Conservation (phyloP, 208 protist species). For the Phytomonas francai region DNA sequence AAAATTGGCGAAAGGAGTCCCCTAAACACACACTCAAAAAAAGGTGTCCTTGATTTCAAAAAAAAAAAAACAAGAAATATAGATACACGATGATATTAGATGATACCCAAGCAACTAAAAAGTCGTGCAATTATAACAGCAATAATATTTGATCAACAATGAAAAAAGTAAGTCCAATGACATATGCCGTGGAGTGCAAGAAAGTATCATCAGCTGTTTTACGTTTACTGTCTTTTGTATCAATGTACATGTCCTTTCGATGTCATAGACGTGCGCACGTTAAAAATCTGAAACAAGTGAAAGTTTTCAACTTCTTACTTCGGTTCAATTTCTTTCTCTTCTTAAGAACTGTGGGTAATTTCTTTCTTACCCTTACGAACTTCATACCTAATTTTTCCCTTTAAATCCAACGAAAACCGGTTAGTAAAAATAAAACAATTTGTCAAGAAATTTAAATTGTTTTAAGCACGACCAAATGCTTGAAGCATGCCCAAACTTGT, state of each 20-base stretch:
- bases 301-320: neutral
- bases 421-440: slow-evolving; percentile 6
- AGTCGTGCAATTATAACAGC: neutral
- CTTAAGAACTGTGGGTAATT: neutral
- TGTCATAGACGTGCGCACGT: neutral
- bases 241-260: neutral
- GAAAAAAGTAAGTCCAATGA: slow-evolving; percentile 6
- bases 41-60: neutral
- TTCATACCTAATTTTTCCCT: neutral
- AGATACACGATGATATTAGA: neutral
- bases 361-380: neutral
- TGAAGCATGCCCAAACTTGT: slow-evolving; percentile 84
- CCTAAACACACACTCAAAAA: neutral
- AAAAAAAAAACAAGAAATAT: neutral
- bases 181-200: neutral
- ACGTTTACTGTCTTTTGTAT: neutral
- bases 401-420: neutral
- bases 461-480: slow-evolving; percentile 67
- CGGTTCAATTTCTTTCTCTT: neutral
- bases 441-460: neutral
- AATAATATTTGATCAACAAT: slow-evolving; percentile 1
- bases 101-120: slow-evolving; percentile 2
- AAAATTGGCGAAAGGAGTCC: neutral
- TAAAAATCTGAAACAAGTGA: neutral
- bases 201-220: slow-evolving; percentile 14